phyloP scores from a whole-genome alignment of 768 basidiomycete genomes.

The Leucocoprinus birnbaumii region DNA sequence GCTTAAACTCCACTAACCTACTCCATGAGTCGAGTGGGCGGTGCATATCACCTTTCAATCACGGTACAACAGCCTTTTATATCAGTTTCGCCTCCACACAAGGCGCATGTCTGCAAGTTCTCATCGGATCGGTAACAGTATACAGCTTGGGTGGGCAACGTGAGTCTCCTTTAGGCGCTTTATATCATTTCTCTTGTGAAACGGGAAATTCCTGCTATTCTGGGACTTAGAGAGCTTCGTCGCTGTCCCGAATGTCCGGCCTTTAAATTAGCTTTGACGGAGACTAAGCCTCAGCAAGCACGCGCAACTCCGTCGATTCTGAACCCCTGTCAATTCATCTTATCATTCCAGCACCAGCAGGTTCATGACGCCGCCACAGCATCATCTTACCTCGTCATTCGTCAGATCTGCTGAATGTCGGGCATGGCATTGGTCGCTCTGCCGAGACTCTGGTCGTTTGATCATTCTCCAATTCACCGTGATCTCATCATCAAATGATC shows the following conservation, averaged over 20 bases:
- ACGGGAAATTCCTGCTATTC: no score
- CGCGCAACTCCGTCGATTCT: no score
- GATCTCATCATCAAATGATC: no score
- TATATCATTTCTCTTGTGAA: no score
- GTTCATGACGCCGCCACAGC: neutral
- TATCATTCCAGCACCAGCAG: neutral
- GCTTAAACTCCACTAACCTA: neutral
- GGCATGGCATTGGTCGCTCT: neutral
- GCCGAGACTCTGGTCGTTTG: neutral
- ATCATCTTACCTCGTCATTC: neutral
- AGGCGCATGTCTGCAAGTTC: neutral
- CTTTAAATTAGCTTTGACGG: neutral
- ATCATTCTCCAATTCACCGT: no score
- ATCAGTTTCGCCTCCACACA: constrained; percentile 1
- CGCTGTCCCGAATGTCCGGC: neutral
- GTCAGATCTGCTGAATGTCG: neutral
- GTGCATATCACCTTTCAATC: neutral
- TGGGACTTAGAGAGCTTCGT: no score
- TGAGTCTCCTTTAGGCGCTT: no score
- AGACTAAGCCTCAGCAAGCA: no score
- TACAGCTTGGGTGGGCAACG: no score
- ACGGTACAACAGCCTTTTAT: neutral
- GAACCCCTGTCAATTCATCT: neutral
- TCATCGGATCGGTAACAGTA: neutral
- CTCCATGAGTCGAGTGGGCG: neutral